Evolutionary conservation across 1,284 basidiomycete species (phyloP).

Genomic region (Marasmius tenuissimus): DNA sequence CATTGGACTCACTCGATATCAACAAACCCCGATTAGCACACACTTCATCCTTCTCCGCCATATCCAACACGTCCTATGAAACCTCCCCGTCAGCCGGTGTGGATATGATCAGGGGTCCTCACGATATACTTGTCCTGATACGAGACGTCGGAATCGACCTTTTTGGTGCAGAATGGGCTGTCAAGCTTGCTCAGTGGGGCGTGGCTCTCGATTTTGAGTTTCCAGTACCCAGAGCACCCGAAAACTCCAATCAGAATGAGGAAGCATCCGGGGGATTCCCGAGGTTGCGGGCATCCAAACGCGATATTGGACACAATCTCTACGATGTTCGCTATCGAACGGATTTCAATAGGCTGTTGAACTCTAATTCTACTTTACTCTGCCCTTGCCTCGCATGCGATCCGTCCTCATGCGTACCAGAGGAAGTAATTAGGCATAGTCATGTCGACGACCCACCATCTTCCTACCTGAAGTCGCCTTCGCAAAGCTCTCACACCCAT

Average conservation of each 20-base stretch:
- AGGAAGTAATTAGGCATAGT: slow-evolving; percentile 47
- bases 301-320: slow-evolving; percentile 68
- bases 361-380: slow-evolving; percentile 6
- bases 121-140: slow-evolving; percentile 70
- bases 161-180: slow-evolving; percentile 72
- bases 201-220: slow-evolving; percentile 78
- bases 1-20: not conserved
- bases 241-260: not conserved
- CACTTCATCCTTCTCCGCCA: slow-evolving; percentile 51
- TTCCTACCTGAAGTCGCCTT: not conserved
- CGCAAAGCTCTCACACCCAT: not conserved
- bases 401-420: slow-evolving; percentile 38
- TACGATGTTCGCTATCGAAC: slow-evolving; percentile 56
- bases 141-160: slow-evolving; percentile 68
- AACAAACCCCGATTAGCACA: not conserved
- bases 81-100: slow-evolving; percentile 58
- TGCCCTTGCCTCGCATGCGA: slow-evolving; percentile 69
- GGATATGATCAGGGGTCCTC: slow-evolving; percentile 49
- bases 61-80: slow-evolving; percentile 35
- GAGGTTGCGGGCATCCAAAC: slow-evolving; percentile 23
- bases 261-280: not conserved
- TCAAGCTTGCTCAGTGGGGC: slow-evolving; percentile 62
- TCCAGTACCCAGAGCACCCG: slow-evolving; percentile 56
- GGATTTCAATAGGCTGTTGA: slow-evolving; percentile 47
- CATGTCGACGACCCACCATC: slow-evolving; percentile 34